Evolutionary conservation across 768 basidiomycete species (phyloP), one percentile per base, ranked within the genome.

Genomic region (Pleurotus platypus): DNA sequence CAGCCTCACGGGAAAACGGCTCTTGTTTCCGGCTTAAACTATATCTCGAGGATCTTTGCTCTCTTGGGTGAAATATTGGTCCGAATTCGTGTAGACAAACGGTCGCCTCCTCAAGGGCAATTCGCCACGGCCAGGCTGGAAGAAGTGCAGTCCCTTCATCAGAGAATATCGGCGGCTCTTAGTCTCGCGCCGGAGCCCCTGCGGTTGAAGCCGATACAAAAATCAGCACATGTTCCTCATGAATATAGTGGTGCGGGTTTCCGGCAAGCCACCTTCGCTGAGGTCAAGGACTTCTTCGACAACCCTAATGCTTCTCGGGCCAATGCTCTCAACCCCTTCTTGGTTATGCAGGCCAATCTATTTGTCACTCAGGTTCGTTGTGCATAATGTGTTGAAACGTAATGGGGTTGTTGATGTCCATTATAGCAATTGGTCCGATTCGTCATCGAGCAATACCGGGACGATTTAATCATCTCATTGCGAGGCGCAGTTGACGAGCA

Each of bases 331-430:
- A 94, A 96, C 67, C 88, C 90, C 16, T 95, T 89, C 78, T 77
- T 94, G 30, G 92, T 96, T 30, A 90, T 93, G 83, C 93, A 94
- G 70, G 90, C 89, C 37, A 96, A 96, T 66, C 76, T 96, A 42
- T 95, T 89, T 63, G 93, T 95, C 63, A 95, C 93, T 9, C 93
- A 94, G 82, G 92, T 48, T 24, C 39, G 11, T 45, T 47, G 42
- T 58, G 15, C 16, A 37, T 7, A 37, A 12, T 38, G 37, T 26
- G 16, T 35, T 42, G 46, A 37, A 11, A 15, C 7, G 6, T 42
- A 16, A 15, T 26, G 40, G 49, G 13, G 49, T 55, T 43, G 40
- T 46, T 38, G 55, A 35, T 8, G 30, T 35, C 56, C 46, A 59
- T 18, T 13, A 13, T 62, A 95, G 92, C 93, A 95, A 92, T 82